Percentiles rank a stretch among this genome's conserved stretches.
Conservation (phyloP, 371 early-diverging fungal species). For the Zychaea mexicana region DNA sequence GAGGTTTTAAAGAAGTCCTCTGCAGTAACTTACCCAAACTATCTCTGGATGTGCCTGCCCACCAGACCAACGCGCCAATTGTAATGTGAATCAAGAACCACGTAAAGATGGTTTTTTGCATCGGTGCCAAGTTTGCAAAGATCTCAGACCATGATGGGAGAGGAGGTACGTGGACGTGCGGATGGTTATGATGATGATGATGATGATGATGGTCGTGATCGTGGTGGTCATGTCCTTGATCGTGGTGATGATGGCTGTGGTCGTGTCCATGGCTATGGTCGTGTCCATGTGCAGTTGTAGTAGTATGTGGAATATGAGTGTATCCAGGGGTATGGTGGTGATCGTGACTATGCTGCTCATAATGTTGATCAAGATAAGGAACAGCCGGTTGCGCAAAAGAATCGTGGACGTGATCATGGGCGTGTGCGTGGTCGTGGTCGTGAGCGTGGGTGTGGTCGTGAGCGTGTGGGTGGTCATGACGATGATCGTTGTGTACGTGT, state of each 20-base stretch:
- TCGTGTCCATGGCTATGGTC: slow-evolving; percentile 23
- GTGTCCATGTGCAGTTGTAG: slow-evolving; percentile 22
- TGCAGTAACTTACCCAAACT: slow-evolving; percentile 56
- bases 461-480: slow-evolving; percentile 9
- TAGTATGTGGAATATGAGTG: slow-evolving; percentile 21
- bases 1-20: too few species aligned
- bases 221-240: slow-evolving; percentile 22
- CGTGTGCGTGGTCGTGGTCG: slow-evolving; percentile 18
- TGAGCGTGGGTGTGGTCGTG: slow-evolving; percentile 5
- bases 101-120: slow-evolving; percentile 65
- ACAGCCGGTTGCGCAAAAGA: too few species aligned
- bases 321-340: slow-evolving; percentile 17
- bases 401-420: slow-evolving; percentile 18
- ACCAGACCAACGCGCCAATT: slow-evolving; percentile 54
- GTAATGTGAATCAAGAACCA: slow-evolving; percentile 53
- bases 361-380: too few species aligned
- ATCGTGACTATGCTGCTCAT: slow-evolving; percentile 21
- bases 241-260: slow-evolving; percentile 17
- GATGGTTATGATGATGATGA: slow-evolving; percentile 40
- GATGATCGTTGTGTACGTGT: slow-evolving; percentile 11
- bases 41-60: slow-evolving; percentile 51
- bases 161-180: slow-evolving; percentile 35
- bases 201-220: slow-evolving; percentile 32
- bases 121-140: slow-evolving; percentile 49
- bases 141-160: slow-evolving; percentile 46